Evolutionary conservation across 805 yeast genomes (phyloP).

Genomic region (Kurtzmaniella fragi): DNA sequence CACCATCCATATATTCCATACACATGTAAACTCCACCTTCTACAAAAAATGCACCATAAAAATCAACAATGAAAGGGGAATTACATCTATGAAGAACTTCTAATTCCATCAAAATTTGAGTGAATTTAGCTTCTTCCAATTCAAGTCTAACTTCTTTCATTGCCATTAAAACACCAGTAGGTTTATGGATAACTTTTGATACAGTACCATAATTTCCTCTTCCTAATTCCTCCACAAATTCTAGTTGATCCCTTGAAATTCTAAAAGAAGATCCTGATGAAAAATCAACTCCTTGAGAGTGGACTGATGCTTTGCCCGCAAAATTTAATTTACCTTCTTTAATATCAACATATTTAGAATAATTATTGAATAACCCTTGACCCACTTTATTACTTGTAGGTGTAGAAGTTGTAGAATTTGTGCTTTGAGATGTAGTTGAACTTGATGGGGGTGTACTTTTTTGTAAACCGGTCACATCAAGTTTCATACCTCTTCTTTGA

Average conservation of each 20-base stretch:
- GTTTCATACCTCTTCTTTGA: constrained; percentile 51
- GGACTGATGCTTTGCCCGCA: constrained; percentile 88
- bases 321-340: constrained; percentile 89
- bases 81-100: constrained; percentile 90
- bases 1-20: constrained; percentile 97
- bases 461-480: constrained; percentile 31
- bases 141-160: constrained; percentile 95
- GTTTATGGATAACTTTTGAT: constrained; percentile 86
- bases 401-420: constrained; percentile 11
- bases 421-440: constrained; percentile 13
- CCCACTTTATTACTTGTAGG: constrained; percentile 8
- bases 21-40: constrained; percentile 99
- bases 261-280: constrained; percentile 82
- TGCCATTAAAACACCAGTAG: constrained; percentile 90
- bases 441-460: constrained; percentile 1
- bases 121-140: constrained; percentile 87
- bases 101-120: constrained; percentile 93
- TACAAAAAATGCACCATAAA: constrained; percentile 94
- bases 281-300: constrained; percentile 89
- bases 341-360: constrained; percentile 83
- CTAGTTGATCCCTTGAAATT: constrained; percentile 79
- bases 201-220: constrained; percentile 97
- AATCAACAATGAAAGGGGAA: constrained; percentile 89
- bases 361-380: constrained; percentile 72
- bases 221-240: constrained; percentile 83